These are phyloP conservation scores for Hanseniaspora opuntiae DNA, from an alignment of 805 yeast genomes.

Conservation along the genomic window DNA sequence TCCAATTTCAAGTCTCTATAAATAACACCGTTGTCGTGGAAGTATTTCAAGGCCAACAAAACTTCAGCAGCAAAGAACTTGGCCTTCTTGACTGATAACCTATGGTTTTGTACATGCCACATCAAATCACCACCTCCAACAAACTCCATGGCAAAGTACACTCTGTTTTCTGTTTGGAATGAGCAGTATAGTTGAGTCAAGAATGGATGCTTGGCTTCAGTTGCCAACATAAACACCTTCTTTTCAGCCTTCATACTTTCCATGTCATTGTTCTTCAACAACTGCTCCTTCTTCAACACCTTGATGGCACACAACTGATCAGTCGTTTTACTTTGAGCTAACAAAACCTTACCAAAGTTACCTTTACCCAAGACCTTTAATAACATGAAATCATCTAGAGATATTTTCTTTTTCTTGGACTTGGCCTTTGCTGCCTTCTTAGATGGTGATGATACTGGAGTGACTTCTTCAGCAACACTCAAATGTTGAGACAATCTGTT, in stretches of 20 bases:
- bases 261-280: slow-evolving; percentile 89
- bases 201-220: slow-evolving; percentile 84
- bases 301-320: slow-evolving; percentile 82
- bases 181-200: slow-evolving; percentile 82
- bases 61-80: slow-evolving; percentile 97
- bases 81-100: slow-evolving; percentile 80
- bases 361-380: slow-evolving; percentile 95
- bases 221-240: slow-evolving; percentile 72
- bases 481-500: neutral
- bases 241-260: slow-evolving; percentile 91
- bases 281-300: slow-evolving; percentile 89
- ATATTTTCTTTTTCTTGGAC: slow-evolving; percentile 52
- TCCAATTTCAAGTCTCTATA: slow-evolving; percentile 94
- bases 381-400: slow-evolving; percentile 87
- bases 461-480: neutral
- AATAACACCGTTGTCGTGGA: slow-evolving; percentile 90
- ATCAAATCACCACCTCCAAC: slow-evolving; percentile 95
- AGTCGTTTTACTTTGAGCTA: slow-evolving; percentile 82
- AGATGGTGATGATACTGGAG: neutral
- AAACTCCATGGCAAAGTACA: slow-evolving; percentile 96
- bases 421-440: slow-evolving; percentile 15
- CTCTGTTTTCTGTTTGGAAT: slow-evolving; percentile 94
- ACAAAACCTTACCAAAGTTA: slow-evolving; percentile 95
- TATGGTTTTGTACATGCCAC: slow-evolving; percentile 96
- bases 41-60: slow-evolving; percentile 72